These are phyloP conservation scores for Pythium apleroticum DNA, from an alignment of 352 stramenopile genomes.

Conservation along the genomic window DNA sequence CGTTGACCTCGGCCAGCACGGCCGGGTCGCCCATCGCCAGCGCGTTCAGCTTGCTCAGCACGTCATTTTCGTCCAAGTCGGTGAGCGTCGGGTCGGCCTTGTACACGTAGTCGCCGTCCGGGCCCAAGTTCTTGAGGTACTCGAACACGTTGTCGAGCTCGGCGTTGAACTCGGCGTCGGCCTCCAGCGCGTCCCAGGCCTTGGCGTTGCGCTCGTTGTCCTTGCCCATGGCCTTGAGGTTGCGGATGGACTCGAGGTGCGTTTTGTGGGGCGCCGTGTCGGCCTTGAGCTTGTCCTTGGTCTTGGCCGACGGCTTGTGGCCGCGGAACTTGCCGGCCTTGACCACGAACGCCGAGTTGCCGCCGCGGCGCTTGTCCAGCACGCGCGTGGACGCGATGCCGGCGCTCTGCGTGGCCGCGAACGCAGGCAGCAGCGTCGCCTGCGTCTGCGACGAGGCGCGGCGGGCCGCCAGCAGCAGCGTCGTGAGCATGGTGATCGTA, in stretches of 20 bases:
- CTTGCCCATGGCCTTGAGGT: constrained; percentile 41
- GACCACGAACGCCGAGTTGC: constrained; percentile 60
- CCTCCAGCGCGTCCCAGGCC: constrained; percentile 56
- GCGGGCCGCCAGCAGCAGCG: constrained; percentile 17
- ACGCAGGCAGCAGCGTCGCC: neutral
- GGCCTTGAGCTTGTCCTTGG: constrained; percentile 75
- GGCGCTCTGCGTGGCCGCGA: neutral
- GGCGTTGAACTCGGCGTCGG: constrained; percentile 51
- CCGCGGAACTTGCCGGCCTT: constrained; percentile 56
- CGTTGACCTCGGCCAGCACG: constrained; percentile 43
- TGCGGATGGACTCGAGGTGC: constrained; percentile 48
- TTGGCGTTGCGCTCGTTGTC: constrained; percentile 46
- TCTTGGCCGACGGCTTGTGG: constrained; percentile 49
- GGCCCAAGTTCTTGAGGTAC: constrained; percentile 67
- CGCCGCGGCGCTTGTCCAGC: constrained; percentile 66
- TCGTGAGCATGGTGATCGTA: neutral
- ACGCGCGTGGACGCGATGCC: constrained; percentile 41
- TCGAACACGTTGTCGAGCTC: constrained; percentile 73
- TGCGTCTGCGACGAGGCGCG: constrained; percentile 8
- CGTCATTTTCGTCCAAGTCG: constrained; percentile 64
- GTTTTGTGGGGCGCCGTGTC: constrained; percentile 52
- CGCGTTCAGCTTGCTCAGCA: constrained; percentile 67
- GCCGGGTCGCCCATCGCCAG: constrained; percentile 46
- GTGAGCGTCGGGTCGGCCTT: constrained; percentile 54
- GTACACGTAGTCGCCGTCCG: constrained; percentile 68